Percentiles rank a stretch among this genome's conserved stretches.
Conservation (phyloP, 2,329 filamentous ascomycete species). For the Tolypocladium ophioglossoides region DNA sequence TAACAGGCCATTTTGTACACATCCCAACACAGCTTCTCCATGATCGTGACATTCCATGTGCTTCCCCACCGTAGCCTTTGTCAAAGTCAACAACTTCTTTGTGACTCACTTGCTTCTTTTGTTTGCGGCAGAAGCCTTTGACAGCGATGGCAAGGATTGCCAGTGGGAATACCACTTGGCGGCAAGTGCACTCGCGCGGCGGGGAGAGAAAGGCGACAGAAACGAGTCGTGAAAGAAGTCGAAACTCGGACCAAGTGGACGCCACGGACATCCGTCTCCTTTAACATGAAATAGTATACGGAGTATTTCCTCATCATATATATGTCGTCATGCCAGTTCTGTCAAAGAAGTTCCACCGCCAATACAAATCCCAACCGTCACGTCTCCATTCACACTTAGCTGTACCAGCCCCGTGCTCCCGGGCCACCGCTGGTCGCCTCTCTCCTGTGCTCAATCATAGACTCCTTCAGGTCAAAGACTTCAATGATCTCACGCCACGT, state of each 20-base stretch:
- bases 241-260: background rate
- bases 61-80: background rate
- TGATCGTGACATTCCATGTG: background rate
- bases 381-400: conserved; percentile 22
- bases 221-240: background rate
- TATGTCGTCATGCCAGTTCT: background rate
- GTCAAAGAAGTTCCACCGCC: background rate
- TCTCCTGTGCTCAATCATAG: conserved; percentile 75
- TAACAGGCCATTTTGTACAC: background rate
- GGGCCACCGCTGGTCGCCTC: conserved; percentile 43
- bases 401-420: conserved; percentile 56
- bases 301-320: background rate
- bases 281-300: background rate
- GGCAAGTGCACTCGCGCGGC: background rate
- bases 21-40: background rate
- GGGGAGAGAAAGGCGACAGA: background rate
- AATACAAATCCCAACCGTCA: background rate
- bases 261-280: background rate
- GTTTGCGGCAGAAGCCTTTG: background rate
- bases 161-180: background rate
- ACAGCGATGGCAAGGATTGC: background rate
- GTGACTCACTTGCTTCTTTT: background rate
- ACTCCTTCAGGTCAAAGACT: conserved; percentile 63
- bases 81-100: background rate
- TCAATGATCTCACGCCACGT: conserved; percentile 72